A percentile compares a stretch with the other conserved stretches of the same genome.
phyloP scores from a whole-genome alignment of 805 yeast genomes.

The Yamadazyma akitaensis region DNA sequence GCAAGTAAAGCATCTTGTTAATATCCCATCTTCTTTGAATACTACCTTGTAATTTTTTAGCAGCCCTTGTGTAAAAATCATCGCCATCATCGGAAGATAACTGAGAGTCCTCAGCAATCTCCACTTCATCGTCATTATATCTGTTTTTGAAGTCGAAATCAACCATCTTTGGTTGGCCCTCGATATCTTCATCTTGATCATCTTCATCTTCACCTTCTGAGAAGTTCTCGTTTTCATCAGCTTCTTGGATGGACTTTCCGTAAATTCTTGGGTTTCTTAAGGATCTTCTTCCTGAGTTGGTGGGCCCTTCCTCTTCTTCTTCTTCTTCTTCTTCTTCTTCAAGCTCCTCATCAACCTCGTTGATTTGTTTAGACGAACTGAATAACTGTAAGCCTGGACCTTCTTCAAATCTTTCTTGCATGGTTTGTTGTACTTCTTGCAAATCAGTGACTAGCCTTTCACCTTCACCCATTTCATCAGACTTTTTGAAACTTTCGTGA shows the following conservation, averaged over 20 bases:
- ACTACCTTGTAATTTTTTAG: constrained; percentile 57
- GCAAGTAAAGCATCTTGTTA: constrained; percentile 74
- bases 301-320: constrained; percentile 27
- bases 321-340: constrained; percentile 36
- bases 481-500: constrained; percentile 49
- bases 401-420: constrained; percentile 54
- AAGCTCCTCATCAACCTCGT: constrained; percentile 35
- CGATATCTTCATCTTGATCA: constrained; percentile 36
- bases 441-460: constrained; percentile 80
- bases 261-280: constrained; percentile 62
- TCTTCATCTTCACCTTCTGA: constrained; percentile 46
- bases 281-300: constrained; percentile 55
- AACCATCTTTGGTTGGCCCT: constrained; percentile 38
- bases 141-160: constrained; percentile 45
- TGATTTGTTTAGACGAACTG: constrained; percentile 53
- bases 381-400: constrained; percentile 77
- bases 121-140: constrained; percentile 35
- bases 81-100: constrained; percentile 41
- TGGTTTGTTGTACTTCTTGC: constrained; percentile 63
- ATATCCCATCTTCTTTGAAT: constrained; percentile 68
- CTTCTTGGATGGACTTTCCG: constrained; percentile 50
- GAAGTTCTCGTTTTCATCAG: constrained; percentile 37
- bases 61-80: constrained; percentile 46
- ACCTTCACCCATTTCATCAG: constrained; percentile 66
- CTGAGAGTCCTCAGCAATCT: constrained; percentile 46